phyloP scores from a whole-genome alignment of 78 protist genomes.

The Protostelium mycophagum region DNA sequence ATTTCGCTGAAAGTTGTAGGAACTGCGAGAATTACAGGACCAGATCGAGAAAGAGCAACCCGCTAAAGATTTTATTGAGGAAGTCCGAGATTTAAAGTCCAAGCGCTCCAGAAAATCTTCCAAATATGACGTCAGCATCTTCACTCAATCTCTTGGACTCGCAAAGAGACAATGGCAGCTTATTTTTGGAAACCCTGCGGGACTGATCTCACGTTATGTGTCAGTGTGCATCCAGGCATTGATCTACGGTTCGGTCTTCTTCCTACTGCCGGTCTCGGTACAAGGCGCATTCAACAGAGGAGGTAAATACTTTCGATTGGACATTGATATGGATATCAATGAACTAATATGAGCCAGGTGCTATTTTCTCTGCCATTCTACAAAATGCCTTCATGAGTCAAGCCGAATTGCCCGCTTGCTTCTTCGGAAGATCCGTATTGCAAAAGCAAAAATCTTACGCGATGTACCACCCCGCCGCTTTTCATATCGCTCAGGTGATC shows the following conservation, averaged over 20 bases:
- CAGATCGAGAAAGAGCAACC: conserved; percentile 30
- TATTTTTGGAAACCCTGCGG: conserved; percentile 31
- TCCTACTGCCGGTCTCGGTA: neutral
- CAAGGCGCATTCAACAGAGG: conserved; percentile 37
- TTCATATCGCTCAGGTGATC: conserved; percentile 37
- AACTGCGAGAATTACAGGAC: conserved; percentile 10
- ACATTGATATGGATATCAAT: neutral
- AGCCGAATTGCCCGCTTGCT: conserved; percentile 25
- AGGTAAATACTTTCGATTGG: no score
- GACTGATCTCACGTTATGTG: conserved; percentile 23
- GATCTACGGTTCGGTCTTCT: conserved; percentile 37
- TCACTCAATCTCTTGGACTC: conserved; percentile 29
- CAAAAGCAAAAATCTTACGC: conserved; percentile 45
- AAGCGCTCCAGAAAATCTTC: conserved; percentile 10
- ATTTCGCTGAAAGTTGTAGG: neutral
- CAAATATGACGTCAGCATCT: conserved; percentile 12
- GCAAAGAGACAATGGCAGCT: conserved; percentile 24
- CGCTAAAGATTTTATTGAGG: conserved; percentile 16
- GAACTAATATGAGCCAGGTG: conserved; percentile 1
- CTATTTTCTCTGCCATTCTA: conserved; percentile 21
- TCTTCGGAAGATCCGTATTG: conserved; percentile 27
- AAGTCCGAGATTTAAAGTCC: conserved; percentile 20
- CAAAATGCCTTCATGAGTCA: conserved; percentile 34
- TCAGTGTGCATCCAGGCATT: conserved; percentile 20
- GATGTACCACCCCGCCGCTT: conserved; percentile 40